Evolutionary conservation across 192 early-diverging fungal genomes (phyloP), one percentile per base, ranked within the genome.

Genomic region (Coemansia sp.): DNA sequence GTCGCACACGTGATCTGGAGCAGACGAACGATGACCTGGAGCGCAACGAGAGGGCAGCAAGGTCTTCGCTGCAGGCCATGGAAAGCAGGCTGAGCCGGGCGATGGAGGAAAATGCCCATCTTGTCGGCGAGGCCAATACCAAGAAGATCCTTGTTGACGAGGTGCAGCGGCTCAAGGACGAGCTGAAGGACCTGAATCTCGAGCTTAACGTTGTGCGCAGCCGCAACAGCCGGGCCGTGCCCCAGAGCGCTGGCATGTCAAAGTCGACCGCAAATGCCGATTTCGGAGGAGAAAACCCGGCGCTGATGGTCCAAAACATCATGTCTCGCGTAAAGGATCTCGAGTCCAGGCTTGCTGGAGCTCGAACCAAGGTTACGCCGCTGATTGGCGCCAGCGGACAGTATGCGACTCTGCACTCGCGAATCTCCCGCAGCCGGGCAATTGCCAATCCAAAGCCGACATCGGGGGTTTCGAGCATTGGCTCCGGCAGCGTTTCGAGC

Each of bases 11-110:
- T 16, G 89, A 90, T 58, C 62, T 91, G 16, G 90, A 91, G 70
- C 83, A 89, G 68, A 84, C 90, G 36, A 90, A 88, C 72, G 90
- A 91, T 58, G 89, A 91, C 55, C 62, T 91, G 36, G 90, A 91
- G 71, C 81, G 86, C 42, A 87, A 76, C 59, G 73, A 72, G 75
- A 85, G 90, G 59, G 87, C 86, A 45, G 84, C 86, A 3, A 81
- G 82, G 35, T 87, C 87, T 50, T 86, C 89, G 6, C 55, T 92
- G 57, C 72, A 79, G 51, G 88, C 88, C 64, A 74, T 90, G 56
- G 88, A 90, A 72, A 69, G 76, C 64, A 86, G 88, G 67, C 84
- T 88, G 35, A 89, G 87, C 64, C 86, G 80, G 51, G 88, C 87
- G 0, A 73, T 90, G 35, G 89, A 92, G 74, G 67, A 85, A 49